These are phyloP conservation scores for Coelastrella sp. DNA, from an alignment of 139 green algal species.

Conservation along the genomic window DNA sequence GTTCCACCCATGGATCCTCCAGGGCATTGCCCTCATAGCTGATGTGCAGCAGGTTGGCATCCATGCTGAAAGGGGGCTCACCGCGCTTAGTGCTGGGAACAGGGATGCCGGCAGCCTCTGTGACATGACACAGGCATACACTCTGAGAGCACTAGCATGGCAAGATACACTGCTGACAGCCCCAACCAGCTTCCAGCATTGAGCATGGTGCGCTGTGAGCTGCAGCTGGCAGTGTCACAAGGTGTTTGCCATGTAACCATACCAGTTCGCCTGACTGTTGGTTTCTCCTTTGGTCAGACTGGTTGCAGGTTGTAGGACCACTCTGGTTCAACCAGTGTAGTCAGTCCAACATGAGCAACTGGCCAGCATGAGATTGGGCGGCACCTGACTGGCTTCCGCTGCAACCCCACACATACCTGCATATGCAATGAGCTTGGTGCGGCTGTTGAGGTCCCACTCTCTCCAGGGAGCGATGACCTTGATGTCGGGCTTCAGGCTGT, in stretches of 20 bases:
- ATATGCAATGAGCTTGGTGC: conserved; percentile 80
- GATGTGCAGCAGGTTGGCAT: conserved; percentile 98
- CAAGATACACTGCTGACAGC: not conserved
- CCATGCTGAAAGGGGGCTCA: conserved; percentile 95
- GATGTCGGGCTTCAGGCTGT: conserved; percentile 97
- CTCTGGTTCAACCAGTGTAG: no score
- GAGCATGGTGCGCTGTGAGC: no score
- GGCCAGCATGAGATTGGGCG: no score
- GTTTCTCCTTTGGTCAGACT: no score
- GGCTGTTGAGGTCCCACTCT: conserved; percentile 97
- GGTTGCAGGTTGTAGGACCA: no score
- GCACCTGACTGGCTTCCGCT: no score
- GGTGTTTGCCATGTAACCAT: no score
- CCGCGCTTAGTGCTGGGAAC: conserved; percentile 87
- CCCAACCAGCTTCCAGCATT: no score
- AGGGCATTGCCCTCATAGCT: conserved; percentile 89
- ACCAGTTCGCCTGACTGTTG: no score
- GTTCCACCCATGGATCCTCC: conserved; percentile 94
- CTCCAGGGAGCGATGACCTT: conserved; percentile 99
- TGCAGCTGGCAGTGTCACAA: not conserved
- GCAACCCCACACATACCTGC: not conserved
- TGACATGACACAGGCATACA: not conserved
- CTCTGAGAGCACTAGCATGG: not conserved
- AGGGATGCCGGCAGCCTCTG: conserved; percentile 46
- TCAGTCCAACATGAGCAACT: no score